Conservation (phyloP, 257 asterid genomes). For the Lycium barbarum region DNA sequence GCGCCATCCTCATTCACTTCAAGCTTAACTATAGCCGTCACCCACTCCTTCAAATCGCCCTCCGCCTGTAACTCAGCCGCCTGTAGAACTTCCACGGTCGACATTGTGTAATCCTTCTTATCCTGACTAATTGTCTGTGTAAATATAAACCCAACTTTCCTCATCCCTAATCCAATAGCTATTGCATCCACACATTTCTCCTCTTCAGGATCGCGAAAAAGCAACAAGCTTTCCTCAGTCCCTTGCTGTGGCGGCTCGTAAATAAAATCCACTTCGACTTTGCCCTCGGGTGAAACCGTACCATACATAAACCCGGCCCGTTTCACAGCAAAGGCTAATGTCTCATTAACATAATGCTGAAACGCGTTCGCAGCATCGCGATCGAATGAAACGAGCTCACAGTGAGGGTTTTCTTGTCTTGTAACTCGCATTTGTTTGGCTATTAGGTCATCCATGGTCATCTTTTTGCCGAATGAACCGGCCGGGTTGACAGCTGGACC, state of each 20-base stretch:
- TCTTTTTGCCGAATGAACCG: conserved; percentile 94
- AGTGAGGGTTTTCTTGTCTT: conserved; percentile 89
- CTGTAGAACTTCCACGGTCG: conserved; percentile 75
- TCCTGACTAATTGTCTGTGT: conserved; percentile 88
- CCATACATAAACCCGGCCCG: conserved; percentile 97
- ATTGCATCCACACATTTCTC: conserved; percentile 81
- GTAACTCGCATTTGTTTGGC: conserved; percentile 94
- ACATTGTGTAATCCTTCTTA: conserved; percentile 86
- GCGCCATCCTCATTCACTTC: conserved; percentile 88
- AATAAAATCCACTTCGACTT: conserved; percentile 84
- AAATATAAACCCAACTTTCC: conserved; percentile 84
- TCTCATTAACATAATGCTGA: conserved; percentile 89
- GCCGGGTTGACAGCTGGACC: conserved; percentile 77
- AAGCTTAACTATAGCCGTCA: conserved; percentile 85
- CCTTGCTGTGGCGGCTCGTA: conserved; percentile 97
- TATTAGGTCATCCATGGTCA: conserved; percentile 96
- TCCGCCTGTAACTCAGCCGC: conserved; percentile 88
- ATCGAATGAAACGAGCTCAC: conserved; percentile 90
- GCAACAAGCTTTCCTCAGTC: conserved; percentile 65
- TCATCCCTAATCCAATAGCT: conserved; percentile 86
- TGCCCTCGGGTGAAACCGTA: conserved; percentile 76
- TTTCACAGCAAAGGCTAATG: conserved; percentile 84
- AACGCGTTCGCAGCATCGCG: conserved; percentile 90
- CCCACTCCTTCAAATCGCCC: conserved; percentile 93
- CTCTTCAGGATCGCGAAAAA: conserved; percentile 74